Conservation (phyloP, 2,329 filamentous ascomycete genomes). For the Stagonosporopsis chrysanthemi region DNA sequence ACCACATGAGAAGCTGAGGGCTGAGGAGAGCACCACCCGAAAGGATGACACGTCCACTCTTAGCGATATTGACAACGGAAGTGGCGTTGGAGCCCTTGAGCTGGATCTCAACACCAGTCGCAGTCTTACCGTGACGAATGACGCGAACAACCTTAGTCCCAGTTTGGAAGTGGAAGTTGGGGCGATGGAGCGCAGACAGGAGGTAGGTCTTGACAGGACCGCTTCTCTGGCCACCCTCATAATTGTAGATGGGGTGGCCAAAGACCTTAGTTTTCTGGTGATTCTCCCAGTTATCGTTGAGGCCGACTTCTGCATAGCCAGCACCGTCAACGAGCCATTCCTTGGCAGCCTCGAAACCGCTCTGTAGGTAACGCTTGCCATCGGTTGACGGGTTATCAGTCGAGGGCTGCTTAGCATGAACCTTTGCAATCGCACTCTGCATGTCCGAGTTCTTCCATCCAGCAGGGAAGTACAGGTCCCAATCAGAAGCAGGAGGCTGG, state of each 20-base stretch:
- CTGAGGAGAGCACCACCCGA: constrained; percentile 46
- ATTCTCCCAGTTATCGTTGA: constrained; percentile 56
- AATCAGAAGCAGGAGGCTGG: constrained; percentile 62
- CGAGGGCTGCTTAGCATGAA: constrained; percentile 55
- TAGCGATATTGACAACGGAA: constrained; percentile 37
- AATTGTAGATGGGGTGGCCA: constrained; percentile 58
- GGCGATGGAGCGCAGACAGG: constrained; percentile 54
- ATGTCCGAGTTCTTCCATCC: constrained; percentile 63
- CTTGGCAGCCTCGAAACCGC: constrained; percentile 56
- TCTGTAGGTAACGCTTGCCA: constrained; percentile 57
- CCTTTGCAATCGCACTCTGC: constrained; percentile 54
- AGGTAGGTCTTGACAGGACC: constrained; percentile 61
- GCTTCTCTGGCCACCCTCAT: constrained; percentile 59
- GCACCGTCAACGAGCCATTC: constrained; percentile 61
- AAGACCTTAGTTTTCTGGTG: constrained; percentile 57
- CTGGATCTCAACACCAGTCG: constrained; percentile 54
- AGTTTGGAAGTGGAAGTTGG: constrained; percentile 50
- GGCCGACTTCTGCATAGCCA: constrained; percentile 57
- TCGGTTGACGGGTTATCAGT: constrained; percentile 57
- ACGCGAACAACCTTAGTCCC: constrained; percentile 56
- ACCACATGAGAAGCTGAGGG: constrained; percentile 52
- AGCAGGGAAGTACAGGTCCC: constrained; percentile 58
- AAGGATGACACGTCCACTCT: constrained; percentile 40
- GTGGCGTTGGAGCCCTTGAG: constrained; percentile 42
- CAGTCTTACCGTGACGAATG: constrained; percentile 50